These are phyloP conservation scores for Choanephora cucurbitarum DNA, from an alignment of 371 early-diverging fungal genomes.

Conservation along the genomic window DNA sequence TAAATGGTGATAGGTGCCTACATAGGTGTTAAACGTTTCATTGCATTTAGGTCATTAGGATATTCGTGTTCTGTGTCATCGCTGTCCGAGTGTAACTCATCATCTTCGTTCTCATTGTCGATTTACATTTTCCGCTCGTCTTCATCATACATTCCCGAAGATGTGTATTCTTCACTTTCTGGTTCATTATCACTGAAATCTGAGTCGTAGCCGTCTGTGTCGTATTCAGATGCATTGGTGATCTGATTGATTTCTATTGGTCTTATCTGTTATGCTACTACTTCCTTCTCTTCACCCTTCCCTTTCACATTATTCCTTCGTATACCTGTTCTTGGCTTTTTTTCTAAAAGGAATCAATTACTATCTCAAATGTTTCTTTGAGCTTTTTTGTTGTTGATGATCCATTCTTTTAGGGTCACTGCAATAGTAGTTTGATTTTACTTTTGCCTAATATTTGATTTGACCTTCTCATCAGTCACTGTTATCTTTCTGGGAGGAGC, in stretches of 20 bases:
- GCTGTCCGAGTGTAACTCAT: neutral
- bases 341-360: neutral
- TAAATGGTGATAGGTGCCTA: neutral
- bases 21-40: neutral
- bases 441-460: neutral
- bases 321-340: neutral
- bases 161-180: too few species aligned
- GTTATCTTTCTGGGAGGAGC: slow-evolving; percentile 7
- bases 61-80: slow-evolving; percentile 4
- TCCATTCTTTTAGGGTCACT: neutral
- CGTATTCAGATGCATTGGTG: neutral
- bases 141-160: too few species aligned
- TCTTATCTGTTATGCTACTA: neutral
- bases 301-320: neutral
- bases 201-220: neutral
- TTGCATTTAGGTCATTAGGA: slow-evolving; percentile 3
- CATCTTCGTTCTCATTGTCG: neutral
- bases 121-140: neutral
- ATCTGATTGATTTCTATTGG: neutral
- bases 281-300: neutral
- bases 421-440: neutral
- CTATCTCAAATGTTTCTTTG: slow-evolving; percentile 3
- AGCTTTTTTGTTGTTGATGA: neutral
- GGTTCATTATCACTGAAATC: slow-evolving; percentile 4
- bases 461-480: neutral